Conservation (phyloP, 805 yeast species). For the Kregervanrija fluxuum region DNA sequence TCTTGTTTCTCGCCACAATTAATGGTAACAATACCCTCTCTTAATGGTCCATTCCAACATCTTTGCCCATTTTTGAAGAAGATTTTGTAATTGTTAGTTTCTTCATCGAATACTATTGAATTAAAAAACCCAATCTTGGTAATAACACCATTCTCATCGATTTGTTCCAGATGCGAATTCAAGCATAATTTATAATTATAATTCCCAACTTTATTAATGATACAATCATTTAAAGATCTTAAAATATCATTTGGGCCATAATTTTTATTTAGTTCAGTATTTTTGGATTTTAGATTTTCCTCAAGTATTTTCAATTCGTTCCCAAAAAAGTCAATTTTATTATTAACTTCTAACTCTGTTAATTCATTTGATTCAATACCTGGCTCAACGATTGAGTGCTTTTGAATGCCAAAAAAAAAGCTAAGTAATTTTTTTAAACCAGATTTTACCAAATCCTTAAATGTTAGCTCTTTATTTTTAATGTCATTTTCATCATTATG, state of each 20-base stretch:
- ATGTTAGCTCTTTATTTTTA: neutral
- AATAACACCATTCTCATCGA: conserved; percentile 35
- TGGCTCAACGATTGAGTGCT: neutral
- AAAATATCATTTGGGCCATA: conserved; percentile 63
- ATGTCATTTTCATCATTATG: neutral
- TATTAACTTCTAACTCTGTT: conserved; percentile 2
- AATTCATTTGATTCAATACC: neutral
- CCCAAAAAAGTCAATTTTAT: conserved; percentile 18
- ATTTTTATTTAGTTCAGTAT: conserved; percentile 14
- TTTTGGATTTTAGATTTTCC: conserved; percentile 9
- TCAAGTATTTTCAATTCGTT: conserved; percentile 19
- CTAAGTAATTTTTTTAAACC: too few species aligned
- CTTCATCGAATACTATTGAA: conserved; percentile 9
- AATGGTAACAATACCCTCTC: conserved; percentile 60
- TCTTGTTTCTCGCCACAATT: conserved; percentile 57
- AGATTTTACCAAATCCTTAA: neutral
- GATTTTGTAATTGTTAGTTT: conserved; percentile 11
- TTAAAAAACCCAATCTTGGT: conserved; percentile 45
- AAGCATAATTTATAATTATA: conserved; percentile 62
- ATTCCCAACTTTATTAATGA: conserved; percentile 51
- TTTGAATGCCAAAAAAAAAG: too few species aligned
- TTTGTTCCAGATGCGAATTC: conserved; percentile 51
- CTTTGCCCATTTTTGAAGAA: conserved; percentile 55
- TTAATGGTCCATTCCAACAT: conserved; percentile 93
- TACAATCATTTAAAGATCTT: conserved; percentile 43